Evolutionary conservation across 257 asterid species (phyloP).

Genomic region (Nicotiana obtusifolia): DNA sequence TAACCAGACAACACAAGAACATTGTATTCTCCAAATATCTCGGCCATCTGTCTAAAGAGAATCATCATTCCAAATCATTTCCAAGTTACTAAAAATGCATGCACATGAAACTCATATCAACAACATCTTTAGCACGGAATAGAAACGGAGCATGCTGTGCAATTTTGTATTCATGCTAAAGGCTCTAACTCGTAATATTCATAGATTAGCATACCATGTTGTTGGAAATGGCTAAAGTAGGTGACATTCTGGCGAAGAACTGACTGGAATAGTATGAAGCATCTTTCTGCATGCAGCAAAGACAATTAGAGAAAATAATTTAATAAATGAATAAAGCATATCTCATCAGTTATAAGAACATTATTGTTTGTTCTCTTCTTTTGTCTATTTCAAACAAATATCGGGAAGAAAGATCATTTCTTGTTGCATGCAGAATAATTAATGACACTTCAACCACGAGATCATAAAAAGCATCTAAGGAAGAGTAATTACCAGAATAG

Average conservation of each 20-base stretch:
- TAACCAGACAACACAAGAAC: not conserved
- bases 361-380: not conserved
- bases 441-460: not conserved
- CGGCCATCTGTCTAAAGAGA: not conserved
- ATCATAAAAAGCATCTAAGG: slow-evolving; percentile 11
- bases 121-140: not conserved
- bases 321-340: not conserved
- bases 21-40: not conserved
- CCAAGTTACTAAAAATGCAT: not conserved
- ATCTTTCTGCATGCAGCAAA: slow-evolving; percentile 40
- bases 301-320: not conserved
- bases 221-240: slow-evolving; percentile 55
- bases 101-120: not conserved
- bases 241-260: slow-evolving; percentile 72
- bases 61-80: not conserved
- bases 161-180: not conserved
- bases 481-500: slow-evolving; percentile 36
- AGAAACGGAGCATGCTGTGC: not conserved
- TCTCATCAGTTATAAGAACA: not conserved
- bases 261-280: slow-evolving; percentile 47
- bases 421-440: not conserved
- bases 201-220: slow-evolving; percentile 57
- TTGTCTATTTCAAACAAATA: not conserved
- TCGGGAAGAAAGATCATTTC: not conserved
- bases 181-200: not conserved